Base-by-base conservation (phyloP, 1,284 basidiomycete species). In the Anthracocystis walkeri region DNA sequence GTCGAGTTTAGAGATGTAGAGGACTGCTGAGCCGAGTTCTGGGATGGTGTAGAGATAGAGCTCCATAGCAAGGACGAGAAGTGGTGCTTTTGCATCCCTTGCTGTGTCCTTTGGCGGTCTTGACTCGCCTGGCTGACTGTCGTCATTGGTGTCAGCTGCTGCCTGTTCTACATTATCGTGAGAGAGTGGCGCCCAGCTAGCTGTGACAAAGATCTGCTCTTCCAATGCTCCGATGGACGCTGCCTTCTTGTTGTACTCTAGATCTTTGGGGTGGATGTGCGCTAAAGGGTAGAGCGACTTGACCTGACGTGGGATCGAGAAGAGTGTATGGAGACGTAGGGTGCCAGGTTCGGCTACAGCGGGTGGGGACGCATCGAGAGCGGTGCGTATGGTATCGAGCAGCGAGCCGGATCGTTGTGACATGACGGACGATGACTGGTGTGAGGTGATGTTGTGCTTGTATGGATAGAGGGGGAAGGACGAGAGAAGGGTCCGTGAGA, bases 1-100 rank as follows among this genome's bases (percentile, higher is more conserved):
- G 85, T 98, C 97, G 60, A 97, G 90, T 86, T 99, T 99, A 54
- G 93, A 93, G 50, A 98, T 89, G 86, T 98, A 97, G 23, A 99
- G 87, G 38, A 99, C 89, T 1, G 90, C 90, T 59, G 89, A 89
- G 2, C 88, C 89, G 2, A 91, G 91, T 2, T 89, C 79, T 4
- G 92, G 91, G 52, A 93, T 82, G 48, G 90, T 90, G 87, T 94
- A 97, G 33, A 97, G 86, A 60, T 88, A 89, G 0, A 91, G 92
- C 81, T 96, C 94, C 70, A 98, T 89, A 1, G 91, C 96, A 7
- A 91, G 89, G 29, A 93, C 90, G 18, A 93, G 86, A 49, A 75
- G 23, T 3, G 73, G 69, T 18, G 62, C 49, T 18, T n/a, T 48
- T 10, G 12, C 8, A 21, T 62, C 51, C 4, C 33, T 27, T 2